Evolutionary conservation across 305 asterid species (phyloP), one percentile per base, ranked within the genome.

Genomic region (Ilex paraguariensis): DNA sequence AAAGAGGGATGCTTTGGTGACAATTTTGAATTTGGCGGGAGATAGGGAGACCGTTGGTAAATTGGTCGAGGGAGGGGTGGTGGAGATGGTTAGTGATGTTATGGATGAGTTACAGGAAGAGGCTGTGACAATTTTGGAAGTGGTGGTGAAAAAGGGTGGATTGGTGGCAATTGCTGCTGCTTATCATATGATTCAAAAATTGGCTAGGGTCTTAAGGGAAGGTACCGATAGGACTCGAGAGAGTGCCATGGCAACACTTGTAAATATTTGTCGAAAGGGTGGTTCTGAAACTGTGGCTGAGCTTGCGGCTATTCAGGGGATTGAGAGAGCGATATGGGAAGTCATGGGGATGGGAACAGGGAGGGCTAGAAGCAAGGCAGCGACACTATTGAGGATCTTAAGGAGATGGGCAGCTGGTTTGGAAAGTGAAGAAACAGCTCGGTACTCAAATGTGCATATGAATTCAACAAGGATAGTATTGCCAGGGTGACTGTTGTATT

Each of bases 401-500:
- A 83, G 95, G 82, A 87, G 96, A 84, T 92, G 97, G 98, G 97
- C 96, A 0, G 96, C 95, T 9, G 96, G 96, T 3, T 48, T 83
- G 2, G 77, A 82, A 31, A 91, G 78, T 21, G 84, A 76, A 16
- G 75, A 21, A 31, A 45, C 60, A n/a, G 39, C 53, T 7, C 54
- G 48, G 21, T 74, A 81, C 8, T 63, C 88, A 45, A 55, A 72
- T 70, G 71, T 85, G 78, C 73, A 73, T 81, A 77, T 63, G 61
- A 66, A 53, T 72, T 64, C 96, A 5, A 77, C 91, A 9, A 75
- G 83, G 21, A 86, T 87, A 71, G 79, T 84, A 31, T 73, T 90
- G 69, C 96, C 96, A 2, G 90, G 92, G 49, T 84, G 65, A 75
- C 54, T 44, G 39, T 40, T 60, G 7, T 33, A 40, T 33, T 62